Conservation (phyloP, 2,329 filamentous ascomycete genomes). For the Xylariaceae sp. region DNA sequence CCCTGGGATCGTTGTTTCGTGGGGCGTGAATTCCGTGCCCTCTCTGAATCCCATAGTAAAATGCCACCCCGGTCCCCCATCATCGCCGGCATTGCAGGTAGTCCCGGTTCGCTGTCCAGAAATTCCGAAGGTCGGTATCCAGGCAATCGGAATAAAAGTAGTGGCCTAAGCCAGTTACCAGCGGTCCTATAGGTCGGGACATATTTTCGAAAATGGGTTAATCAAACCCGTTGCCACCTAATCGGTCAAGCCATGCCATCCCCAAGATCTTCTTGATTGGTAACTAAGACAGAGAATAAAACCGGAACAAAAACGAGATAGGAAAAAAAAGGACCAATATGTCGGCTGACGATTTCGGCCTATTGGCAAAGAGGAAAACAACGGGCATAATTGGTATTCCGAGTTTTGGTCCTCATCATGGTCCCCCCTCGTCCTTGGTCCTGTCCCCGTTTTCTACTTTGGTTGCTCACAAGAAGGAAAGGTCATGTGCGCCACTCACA, state of each 20-base stretch:
- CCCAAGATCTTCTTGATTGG: background rate
- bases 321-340: too few relatives aligned
- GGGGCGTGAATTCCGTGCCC: too few relatives aligned
- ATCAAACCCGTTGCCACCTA: background rate
- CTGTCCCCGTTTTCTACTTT: too few relatives aligned
- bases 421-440: too few relatives aligned
- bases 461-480: too few relatives aligned
- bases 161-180: background rate
- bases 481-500: too few relatives aligned
- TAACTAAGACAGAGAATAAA: background rate
- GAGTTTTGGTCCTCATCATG: too few relatives aligned
- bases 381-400: too few relatives aligned
- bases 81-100: background rate
- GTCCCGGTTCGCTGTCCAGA: background rate
- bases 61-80: background rate
- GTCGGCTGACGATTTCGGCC: too few relatives aligned
- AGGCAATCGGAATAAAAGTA: slow-evolving; percentile 1
- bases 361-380: too few relatives aligned
- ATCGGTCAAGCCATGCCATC: background rate
- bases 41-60: background rate
- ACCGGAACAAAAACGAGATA: background rate
- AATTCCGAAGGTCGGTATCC: background rate
- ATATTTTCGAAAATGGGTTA: background rate
- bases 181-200: background rate
- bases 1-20: too few relatives aligned